phyloP scores from a whole-genome alignment of 805 yeast genomes.

The Pichia cephalocereana region DNA sequence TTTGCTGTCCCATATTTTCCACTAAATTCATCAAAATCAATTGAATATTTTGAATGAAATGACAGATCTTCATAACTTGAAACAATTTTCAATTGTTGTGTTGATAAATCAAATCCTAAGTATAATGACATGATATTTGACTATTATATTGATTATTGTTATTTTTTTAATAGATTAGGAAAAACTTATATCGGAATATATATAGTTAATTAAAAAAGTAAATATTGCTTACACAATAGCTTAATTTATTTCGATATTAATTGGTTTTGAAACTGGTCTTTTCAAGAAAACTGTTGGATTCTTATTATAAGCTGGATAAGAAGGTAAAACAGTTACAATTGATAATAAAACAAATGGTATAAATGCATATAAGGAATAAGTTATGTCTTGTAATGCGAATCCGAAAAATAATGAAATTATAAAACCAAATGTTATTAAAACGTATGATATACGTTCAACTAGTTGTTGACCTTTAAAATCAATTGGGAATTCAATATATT shows the following conservation, averaged over 20 bases:
- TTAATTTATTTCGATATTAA: slow-evolving; percentile 8
- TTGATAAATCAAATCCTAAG: slow-evolving; percentile 79
- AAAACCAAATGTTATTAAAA: slow-evolving; percentile 24
- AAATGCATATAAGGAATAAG: slow-evolving; percentile 30
- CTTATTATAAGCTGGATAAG: slow-evolving; percentile 48
- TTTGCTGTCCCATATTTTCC: slow-evolving; percentile 55
- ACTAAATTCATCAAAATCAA: slow-evolving; percentile 57
- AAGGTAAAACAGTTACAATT: slow-evolving; percentile 39
- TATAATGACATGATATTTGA: slow-evolving; percentile 20
- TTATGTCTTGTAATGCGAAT: slow-evolving; percentile 35
- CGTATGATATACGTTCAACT: slow-evolving; percentile 26
- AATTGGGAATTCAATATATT: slow-evolving; percentile 24
- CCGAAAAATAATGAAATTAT: slow-evolving; percentile 40
- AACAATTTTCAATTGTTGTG: slow-evolving; percentile 79
- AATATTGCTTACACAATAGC: background rate
- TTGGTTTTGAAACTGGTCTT: slow-evolving; percentile 5
- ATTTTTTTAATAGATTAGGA: background rate
- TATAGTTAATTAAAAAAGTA: background rate
- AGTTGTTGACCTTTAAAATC: slow-evolving; percentile 48
- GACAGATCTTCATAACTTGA: slow-evolving; percentile 44
- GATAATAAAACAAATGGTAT: slow-evolving; percentile 27
- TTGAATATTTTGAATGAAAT: slow-evolving; percentile 44
- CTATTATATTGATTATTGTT: background rate
- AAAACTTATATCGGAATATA: background rate
- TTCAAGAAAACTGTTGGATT: slow-evolving; percentile 41